A percentile compares a stretch with the other conserved stretches of the same genome.
Conservation (phyloP, 805 yeast species). For the Kodamaea nitidulidarum region DNA sequence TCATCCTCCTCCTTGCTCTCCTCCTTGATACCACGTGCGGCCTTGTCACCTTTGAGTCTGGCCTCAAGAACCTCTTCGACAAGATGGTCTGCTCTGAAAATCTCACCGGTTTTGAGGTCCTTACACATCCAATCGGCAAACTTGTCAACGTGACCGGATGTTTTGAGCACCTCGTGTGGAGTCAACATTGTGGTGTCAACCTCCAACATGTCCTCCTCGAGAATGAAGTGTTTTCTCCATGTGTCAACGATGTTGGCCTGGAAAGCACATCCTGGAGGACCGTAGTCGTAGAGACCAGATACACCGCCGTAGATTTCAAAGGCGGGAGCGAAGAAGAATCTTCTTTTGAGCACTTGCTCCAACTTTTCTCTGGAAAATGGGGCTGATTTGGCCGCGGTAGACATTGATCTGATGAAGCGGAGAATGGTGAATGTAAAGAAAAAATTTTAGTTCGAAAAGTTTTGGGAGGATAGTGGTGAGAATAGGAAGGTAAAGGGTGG, state of each 20-base stretch:
- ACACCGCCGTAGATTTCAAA: constrained; percentile 98
- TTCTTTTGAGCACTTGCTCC: constrained; percentile 87
- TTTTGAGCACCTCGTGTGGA: constrained; percentile 94
- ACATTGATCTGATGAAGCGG: constrained; percentile 17
- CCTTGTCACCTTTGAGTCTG: constrained; percentile 93
- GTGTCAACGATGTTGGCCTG: constrained; percentile 92
- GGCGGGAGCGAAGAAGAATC: constrained; percentile 97
- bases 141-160: constrained; percentile 99
- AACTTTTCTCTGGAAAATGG: constrained; percentile 79
- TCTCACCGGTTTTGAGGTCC: constrained; percentile 93
- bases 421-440: neutral
- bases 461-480: too few species aligned
- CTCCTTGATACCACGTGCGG: constrained; percentile 78
- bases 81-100: constrained; percentile 96
- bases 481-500: too few species aligned
- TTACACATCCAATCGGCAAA: constrained; percentile 99
- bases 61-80: constrained; percentile 97
- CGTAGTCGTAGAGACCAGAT: constrained; percentile 95
- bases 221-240: constrained; percentile 96
- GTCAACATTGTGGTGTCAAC: constrained; percentile 98
- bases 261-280: constrained; percentile 99
- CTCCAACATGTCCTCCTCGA: constrained; percentile 98
- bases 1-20: constrained; percentile 54
- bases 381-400: constrained; percentile 20
- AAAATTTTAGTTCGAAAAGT: neutral